phyloP scores from a whole-genome alignment of 2,329 filamentous ascomycete genomes.

The Cercospora citrullina region DNA sequence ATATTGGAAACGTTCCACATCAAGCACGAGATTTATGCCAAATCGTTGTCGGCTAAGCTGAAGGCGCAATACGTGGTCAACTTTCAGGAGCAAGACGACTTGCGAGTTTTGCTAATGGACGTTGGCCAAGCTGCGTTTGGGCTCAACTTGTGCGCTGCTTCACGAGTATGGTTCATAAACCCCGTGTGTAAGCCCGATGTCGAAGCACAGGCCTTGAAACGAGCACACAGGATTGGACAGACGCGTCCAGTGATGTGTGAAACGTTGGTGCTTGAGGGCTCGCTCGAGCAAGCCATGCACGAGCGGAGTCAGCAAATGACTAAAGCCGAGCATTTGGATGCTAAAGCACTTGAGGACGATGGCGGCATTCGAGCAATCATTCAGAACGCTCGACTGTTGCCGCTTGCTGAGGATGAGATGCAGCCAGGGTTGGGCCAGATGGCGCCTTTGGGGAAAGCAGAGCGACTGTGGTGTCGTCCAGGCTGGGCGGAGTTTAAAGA shows the following conservation, averaged over 20 bases:
- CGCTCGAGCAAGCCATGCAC: slow-evolving; percentile 82
- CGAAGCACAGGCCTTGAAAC: slow-evolving; percentile 87
- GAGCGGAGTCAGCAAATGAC: slow-evolving; percentile 74
- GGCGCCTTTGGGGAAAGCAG: slow-evolving; percentile 44
- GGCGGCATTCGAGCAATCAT: slow-evolving; percentile 60
- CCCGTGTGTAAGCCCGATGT: slow-evolving; percentile 82
- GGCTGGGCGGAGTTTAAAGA: slow-evolving; percentile 26
- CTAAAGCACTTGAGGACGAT: slow-evolving; percentile 61
- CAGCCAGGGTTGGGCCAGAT: slow-evolving; percentile 40
- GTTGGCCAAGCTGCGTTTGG: slow-evolving; percentile 86
- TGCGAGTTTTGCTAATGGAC: slow-evolving; percentile 85
- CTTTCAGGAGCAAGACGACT: slow-evolving; percentile 69
- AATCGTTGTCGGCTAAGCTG: slow-evolving; percentile 59
- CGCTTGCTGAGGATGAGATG: slow-evolving; percentile 40
- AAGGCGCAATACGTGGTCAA: slow-evolving; percentile 74
- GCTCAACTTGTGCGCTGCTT: slow-evolving; percentile 79
- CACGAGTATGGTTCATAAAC: slow-evolving; percentile 83
- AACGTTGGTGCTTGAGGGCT: slow-evolving; percentile 76
- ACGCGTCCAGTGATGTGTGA: slow-evolving; percentile 76
- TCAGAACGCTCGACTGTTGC: slow-evolving; percentile 54
- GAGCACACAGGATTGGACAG: slow-evolving; percentile 85
- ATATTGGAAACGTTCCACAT: slow-evolving; percentile 71
- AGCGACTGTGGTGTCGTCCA: slow-evolving; percentile 49
- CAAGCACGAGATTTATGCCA: slow-evolving; percentile 67
- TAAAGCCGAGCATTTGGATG: slow-evolving; percentile 56